These are phyloP conservation scores for Ogataea degrootiae DNA, from an alignment of 805 yeast genomes.

Conservation along the genomic window DNA sequence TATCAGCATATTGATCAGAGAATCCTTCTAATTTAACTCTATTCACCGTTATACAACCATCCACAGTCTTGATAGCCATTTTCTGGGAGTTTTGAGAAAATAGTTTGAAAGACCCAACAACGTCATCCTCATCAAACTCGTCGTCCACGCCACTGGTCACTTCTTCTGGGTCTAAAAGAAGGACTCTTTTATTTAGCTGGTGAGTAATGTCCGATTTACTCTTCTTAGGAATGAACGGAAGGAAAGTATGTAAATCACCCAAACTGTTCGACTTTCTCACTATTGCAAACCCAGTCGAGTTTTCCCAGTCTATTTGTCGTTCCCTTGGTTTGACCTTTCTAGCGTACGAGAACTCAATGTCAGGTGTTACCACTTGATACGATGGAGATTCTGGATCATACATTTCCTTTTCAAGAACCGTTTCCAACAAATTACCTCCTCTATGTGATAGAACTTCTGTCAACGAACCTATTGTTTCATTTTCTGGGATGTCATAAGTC, in stretches of 20 bases:
- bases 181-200: slow-evolving; percentile 35
- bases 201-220: slow-evolving; percentile 1
- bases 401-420: slow-evolving; percentile 35
- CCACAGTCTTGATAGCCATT: slow-evolving; percentile 39
- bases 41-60: slow-evolving; percentile 36
- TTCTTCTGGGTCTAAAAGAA: slow-evolving; percentile 36
- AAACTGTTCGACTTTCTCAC: slow-evolving; percentile 43
- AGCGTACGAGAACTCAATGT: slow-evolving; percentile 47
- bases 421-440: slow-evolving; percentile 58
- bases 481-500: slow-evolving; percentile 31
- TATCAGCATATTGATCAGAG: slow-evolving; percentile 38
- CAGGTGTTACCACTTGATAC: slow-evolving; percentile 17
- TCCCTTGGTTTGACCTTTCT: slow-evolving; percentile 43
- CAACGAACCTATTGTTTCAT: slow-evolving; percentile 44
- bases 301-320: slow-evolving; percentile 45
- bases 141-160: neutral
- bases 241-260: slow-evolving; percentile 51
- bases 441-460: slow-evolving; percentile 46
- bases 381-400: slow-evolving; percentile 19
- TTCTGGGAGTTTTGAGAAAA: neutral
- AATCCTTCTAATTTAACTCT: slow-evolving; percentile 53
- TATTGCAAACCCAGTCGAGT: slow-evolving; percentile 33
- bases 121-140: slow-evolving; percentile 4
- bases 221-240: slow-evolving; percentile 31
- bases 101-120: slow-evolving; percentile 25